phyloP scores from a whole-genome alignment of 306 rosid species.

The Coriaria nepalensis region DNA sequence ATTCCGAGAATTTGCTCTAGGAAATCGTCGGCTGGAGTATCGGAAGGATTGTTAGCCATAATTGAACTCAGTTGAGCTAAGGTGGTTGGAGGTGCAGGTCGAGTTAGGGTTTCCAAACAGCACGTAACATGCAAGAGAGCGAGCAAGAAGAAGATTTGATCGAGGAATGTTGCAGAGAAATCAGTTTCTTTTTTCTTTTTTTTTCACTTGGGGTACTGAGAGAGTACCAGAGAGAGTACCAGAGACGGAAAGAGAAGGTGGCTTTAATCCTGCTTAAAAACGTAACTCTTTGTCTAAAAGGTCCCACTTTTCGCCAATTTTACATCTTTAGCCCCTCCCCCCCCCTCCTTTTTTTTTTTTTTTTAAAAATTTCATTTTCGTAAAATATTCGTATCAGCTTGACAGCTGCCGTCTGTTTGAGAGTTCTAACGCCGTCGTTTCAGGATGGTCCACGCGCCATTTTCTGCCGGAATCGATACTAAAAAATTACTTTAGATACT shows the following conservation, averaged over 20 bases:
- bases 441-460: too few species aligned
- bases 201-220: constrained; percentile 2
- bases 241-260: constrained; percentile 9
- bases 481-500: too few species aligned
- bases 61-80: constrained; percentile 18
- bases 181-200: background rate
- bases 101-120: constrained; percentile 17
- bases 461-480: too few species aligned
- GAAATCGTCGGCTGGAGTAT: constrained; percentile 69
- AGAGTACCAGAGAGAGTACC: constrained; percentile 7
- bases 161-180: constrained; percentile 1
- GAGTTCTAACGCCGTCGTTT: too few species aligned
- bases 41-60: constrained; percentile 79
- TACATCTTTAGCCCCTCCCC: too few species aligned
- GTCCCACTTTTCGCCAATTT: background rate
- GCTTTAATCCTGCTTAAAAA: constrained; percentile 30
- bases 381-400: too few species aligned
- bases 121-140: constrained; percentile 24
- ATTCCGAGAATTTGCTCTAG: constrained; percentile 82
- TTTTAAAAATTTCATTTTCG: too few species aligned
- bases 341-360: too few species aligned
- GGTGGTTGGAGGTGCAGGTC: constrained; percentile 5
- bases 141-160: constrained; percentile 7
- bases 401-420: too few species aligned
- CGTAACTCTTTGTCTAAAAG: constrained; percentile 15